Conservation (phyloP, 805 yeast genomes). For the Huiozyma naganishii region DNA sequence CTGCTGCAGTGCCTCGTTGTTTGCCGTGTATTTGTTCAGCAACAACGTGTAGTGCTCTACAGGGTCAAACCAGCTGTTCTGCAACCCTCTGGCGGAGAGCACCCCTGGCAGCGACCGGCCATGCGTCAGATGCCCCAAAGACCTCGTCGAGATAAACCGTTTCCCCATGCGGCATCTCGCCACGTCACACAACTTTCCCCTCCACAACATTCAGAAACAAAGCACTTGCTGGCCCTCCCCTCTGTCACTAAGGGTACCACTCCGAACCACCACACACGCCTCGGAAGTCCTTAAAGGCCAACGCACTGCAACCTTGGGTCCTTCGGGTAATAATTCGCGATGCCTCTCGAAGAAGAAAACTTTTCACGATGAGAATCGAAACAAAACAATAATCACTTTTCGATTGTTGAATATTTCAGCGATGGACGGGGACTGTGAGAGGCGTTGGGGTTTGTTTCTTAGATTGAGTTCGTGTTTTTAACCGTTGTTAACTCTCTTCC, state of each 20-base stretch:
- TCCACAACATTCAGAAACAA: not conserved
- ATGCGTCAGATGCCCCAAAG: constrained; percentile 16
- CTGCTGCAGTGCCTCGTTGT: constrained; percentile 13
- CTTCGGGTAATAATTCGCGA: too few species aligned
- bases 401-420: not conserved
- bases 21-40: constrained; percentile 29
- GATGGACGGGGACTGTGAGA: not conserved
- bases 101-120: constrained; percentile 33
- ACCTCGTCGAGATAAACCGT: not conserved
- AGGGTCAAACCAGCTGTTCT: constrained; percentile 42
- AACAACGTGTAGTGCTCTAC: constrained; percentile 30
- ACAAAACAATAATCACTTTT: not conserved
- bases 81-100: constrained; percentile 36
- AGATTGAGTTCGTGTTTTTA: not conserved
- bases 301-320: too few species aligned
- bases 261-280: not conserved
- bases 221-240: not conserved
- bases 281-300: not conserved
- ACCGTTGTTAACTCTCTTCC: not conserved
- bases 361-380: too few species aligned
- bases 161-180: too few species aligned
- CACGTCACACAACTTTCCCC: not conserved
- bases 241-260: not conserved
- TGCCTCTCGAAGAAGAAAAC: too few species aligned
- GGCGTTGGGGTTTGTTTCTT: not conserved